Evolutionary conservation across 768 basidiomycete species (phyloP), one percentile per base, ranked within the genome.

Genomic region (Pholiota conissans): DNA sequence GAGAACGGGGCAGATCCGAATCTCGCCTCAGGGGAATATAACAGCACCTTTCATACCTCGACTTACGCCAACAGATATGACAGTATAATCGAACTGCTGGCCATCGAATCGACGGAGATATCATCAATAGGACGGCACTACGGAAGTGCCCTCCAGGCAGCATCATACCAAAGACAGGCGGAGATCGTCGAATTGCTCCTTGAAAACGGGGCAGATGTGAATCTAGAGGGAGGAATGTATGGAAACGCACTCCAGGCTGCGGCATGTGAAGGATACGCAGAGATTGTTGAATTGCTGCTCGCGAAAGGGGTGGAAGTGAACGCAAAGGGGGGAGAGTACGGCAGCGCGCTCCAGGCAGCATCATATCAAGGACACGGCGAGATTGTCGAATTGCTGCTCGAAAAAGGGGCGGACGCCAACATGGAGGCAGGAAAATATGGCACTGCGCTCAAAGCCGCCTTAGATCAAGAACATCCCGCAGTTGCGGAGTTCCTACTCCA

Each of bases 171-270:
- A 4, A 14, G 37, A 14, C 16, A n/a, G 8, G 9, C 4, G 9
- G 37, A n/a, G 7, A 39, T 39, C 16, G 37, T 52, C 5, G 32
- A 46, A 1, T 3, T 52, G 1, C 27, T 59, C 24, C 29, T 59
- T 3, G 13, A 39, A n/a, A 50, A 48, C 0, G 54, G 52, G 1
- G 58, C 53, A 28, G 27, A 55, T 39, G 1, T 18, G 11, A 59
- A 55, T 55, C 14, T 37, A 5, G 20, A 50, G 52, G 58, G 46
- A 20, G 54, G 47, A 39, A 5, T 30, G 24, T 49, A 40, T 45
- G 47, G 49, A 5, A 55, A 42, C 45, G 58, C 53, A 22, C 52
- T 59, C 3, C 58, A 50, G 11, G 58, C 37, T 28, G 58, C 58
- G 20, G 47, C 37, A 14, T 3, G 0, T 20, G 6, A 27, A 0